Percentiles rank a stretch among this genome's conserved stretches.
Conservation (phyloP, 1,284 basidiomycete species). For the Moesziomyces aphidis region DNA sequence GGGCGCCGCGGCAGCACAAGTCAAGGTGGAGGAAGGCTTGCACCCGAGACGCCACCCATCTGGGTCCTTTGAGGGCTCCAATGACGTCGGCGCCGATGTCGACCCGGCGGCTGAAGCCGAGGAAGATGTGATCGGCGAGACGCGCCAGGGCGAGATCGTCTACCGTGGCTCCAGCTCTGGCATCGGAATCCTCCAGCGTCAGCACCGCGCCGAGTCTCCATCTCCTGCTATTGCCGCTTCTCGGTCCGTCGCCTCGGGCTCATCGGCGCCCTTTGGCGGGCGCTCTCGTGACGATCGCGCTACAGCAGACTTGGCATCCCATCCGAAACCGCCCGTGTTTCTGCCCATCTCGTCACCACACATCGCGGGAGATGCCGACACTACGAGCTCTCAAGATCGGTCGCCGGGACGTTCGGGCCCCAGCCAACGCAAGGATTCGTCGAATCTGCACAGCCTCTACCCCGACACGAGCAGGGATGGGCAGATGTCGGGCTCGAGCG, state of each 20-base stretch:
- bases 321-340: slow-evolving; percentile 28
- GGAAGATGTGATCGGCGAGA: slow-evolving; percentile 49
- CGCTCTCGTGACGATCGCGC: slow-evolving; percentile 21
- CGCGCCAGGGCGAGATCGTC: slow-evolving; percentile 50
- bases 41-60: slow-evolving; percentile 7
- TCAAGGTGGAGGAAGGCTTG: slow-evolving; percentile 33
- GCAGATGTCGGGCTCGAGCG: not conserved
- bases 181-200: slow-evolving; percentile 56
- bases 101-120: slow-evolving; percentile 31
- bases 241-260: slow-evolving; percentile 25
- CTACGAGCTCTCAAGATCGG: slow-evolving; percentile 33
- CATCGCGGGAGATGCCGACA: slow-evolving; percentile 21
- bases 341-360: slow-evolving; percentile 41
- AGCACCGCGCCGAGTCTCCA: slow-evolving; percentile 40
- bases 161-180: slow-evolving; percentile 61
- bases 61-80: not conserved
- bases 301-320: slow-evolving; percentile 2
- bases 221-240: slow-evolving; percentile 6
- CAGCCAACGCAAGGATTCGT: slow-evolving; percentile 11
- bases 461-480: slow-evolving; percentile 18
- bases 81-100: slow-evolving; percentile 16
- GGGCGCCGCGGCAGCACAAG: not conserved
- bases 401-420: slow-evolving; percentile 16
- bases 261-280: slow-evolving; percentile 25
- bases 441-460: slow-evolving; percentile 18